Conservation (phyloP, 345 rosid genomes). For the Crucihimalaya himalaica region DNA sequence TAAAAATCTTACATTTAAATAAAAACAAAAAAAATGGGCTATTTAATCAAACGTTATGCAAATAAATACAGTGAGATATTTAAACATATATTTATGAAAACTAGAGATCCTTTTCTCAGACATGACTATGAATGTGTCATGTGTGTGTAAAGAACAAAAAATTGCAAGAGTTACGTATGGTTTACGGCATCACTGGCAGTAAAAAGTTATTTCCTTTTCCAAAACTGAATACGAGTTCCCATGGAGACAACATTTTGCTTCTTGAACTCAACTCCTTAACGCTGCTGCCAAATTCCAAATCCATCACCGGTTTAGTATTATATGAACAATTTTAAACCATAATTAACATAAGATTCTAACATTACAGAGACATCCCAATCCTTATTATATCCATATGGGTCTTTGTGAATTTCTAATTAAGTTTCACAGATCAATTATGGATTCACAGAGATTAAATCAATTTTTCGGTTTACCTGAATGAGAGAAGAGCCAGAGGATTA, state of each 20-base stretch:
- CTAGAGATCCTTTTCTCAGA: too few relatives aligned
- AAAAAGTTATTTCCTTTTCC: conserved; percentile 9
- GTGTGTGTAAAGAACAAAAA: neutral
- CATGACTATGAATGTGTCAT: neutral
- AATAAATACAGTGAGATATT: too few relatives aligned
- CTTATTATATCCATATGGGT: conserved; percentile 9
- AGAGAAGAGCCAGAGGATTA: conserved; percentile 84
- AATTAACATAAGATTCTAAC: neutral
- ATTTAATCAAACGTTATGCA: neutral
- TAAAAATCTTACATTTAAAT: neutral
- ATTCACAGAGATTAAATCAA: neutral
- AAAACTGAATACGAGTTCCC: neutral
- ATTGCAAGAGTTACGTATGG: neutral
- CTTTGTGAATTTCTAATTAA: neutral
- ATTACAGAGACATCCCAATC: neutral
- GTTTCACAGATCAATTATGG: conserved; percentile 4
- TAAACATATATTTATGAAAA: too few relatives aligned
- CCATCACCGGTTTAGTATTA: conserved; percentile 12
- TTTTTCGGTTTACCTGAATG: conserved; percentile 43
- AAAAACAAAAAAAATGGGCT: neutral
- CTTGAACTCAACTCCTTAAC: conserved; percentile 23
- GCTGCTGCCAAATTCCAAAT: conserved; percentile 14
- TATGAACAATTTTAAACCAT: neutral
- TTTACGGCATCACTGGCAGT: neutral
- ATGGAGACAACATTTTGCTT: conserved; percentile 8